Evolutionary conservation across 371 early-diverging fungal genomes (phyloP), one percentile per base, ranked within the genome.

Genomic region (Choanephora cucurbitarum): DNA sequence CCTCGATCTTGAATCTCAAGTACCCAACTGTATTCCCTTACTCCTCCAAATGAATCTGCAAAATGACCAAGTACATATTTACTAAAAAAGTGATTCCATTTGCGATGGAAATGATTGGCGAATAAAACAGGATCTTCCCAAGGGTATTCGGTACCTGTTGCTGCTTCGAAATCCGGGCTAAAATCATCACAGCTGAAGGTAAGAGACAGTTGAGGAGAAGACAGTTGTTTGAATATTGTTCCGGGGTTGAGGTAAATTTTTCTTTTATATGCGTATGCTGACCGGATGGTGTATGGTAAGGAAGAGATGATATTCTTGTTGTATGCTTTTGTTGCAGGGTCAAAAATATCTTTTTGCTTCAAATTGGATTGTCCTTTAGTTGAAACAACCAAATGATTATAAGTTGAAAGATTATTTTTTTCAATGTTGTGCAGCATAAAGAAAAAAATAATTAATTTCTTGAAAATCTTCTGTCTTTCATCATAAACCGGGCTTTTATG

Each of bases 101-200:
- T 51, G 10, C 52, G 15, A 14, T 41, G 22, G 24, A 44, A 58
- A 31, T 51, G 51, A 14, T 15, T 22, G 0, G 18, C 24, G 28
- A 51, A 58, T 0, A 46, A 1, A 24, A 52, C 37, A 1, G 52
- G 52, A 32, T 58, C 52, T 23, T 45, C 22, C 52, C 58, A 58
- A 19, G 58, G 28, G 1, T 45, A 1, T 0, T 58, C 13, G 0
- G 40, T n/a, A 13, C 31, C 47, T 18, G 19, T 32, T 13, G 21
- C 40, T 39, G 18, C n/a, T 14, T 37, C 18, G 2, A 58, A n/a
- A 14, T 51, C 21, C 0, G 15, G 8, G 8, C 39, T 37, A 0
- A 2, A n/a, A 28, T 58, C 52, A 37, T 58, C 24, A 21, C 39
- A 51, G 13, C 31, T 31, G n/a, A 58, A 46, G 0, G 58, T 57